Evolutionary conservation across 257 asterid species (phyloP), one percentile per base, ranked within the genome.

Genomic region (Petunia secreta): DNA sequence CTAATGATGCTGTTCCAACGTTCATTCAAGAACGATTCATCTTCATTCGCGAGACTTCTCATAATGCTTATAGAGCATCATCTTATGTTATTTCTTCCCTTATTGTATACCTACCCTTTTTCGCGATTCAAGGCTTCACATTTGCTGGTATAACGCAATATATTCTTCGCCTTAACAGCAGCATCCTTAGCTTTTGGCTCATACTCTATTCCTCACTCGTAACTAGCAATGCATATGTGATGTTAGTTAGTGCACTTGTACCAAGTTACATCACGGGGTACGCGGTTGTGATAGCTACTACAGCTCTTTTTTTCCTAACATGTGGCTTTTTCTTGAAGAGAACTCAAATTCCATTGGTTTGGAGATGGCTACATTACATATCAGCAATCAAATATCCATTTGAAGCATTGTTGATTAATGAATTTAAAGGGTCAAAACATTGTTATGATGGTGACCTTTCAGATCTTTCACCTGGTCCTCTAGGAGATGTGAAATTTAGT

Each of bases 301-400:
- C 98, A 2, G 97, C 98, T 48, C 94, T 94, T 43, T 94, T 94
- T 89, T 92, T 94, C 91, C 85, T 94, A 25, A 91, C 95, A 1
- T 92, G 98, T 37, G 97, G 98, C 0, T 94, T 94, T 83, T 94
- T 94, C 95, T 78, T 92, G 89, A 92, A 94, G 66, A 83, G 87
- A 1, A 90, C 98, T 3, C 91, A 90, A 40, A 92, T 94, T 40
- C 98, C 97, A 0, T 6, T 8, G 0, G 87, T 82, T 78, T 94
- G 98, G 98, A 84, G 84, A 82, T 94, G 98, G 98, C 86, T 91
- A 69, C 97, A 94, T 80, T 92, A 94, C 66, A 88, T 94, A 10
- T 94, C 97, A 14, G 97, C 98, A 38, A 94, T 94, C 83, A 94
- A 94, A 81, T 94, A 94, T 83, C 98, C 98, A 9, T 94, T 94